These are phyloP conservation scores for Calonectria pauciramosa DNA, from an alignment of 2,329 filamentous ascomycete species.

Conservation along the genomic window DNA sequence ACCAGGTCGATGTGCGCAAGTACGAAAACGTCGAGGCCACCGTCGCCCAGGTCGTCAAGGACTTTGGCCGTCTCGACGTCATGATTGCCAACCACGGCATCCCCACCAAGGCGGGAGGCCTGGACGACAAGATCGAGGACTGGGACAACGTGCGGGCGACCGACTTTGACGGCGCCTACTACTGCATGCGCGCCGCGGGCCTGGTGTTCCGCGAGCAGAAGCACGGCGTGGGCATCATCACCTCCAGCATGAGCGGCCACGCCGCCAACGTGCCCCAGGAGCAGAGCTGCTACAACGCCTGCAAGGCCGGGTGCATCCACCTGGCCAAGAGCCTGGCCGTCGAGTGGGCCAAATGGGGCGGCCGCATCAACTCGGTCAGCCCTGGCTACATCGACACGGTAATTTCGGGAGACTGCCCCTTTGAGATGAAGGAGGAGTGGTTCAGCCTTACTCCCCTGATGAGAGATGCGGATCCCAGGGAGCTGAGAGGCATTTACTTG, in stretches of 20 bases:
- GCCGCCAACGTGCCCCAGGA: slow-evolving; percentile 55
- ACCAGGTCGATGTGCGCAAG: slow-evolving; percentile 36
- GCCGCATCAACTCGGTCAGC: slow-evolving; percentile 56
- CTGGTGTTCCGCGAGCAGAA: slow-evolving; percentile 51
- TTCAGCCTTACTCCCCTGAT: slow-evolving; percentile 48
- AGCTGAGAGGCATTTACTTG: slow-evolving; percentile 49
- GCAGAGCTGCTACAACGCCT: slow-evolving; percentile 59
- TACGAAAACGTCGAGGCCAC: slow-evolving; percentile 44
- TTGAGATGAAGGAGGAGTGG: slow-evolving; percentile 53
- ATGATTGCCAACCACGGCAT: slow-evolving; percentile 53
- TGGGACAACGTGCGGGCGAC: slow-evolving; percentile 47
- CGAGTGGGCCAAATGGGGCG: slow-evolving; percentile 59
- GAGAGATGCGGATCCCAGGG: slow-evolving; percentile 47
- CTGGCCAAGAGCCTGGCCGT: slow-evolving; percentile 58
- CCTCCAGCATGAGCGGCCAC: slow-evolving; percentile 52
- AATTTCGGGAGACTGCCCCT: slow-evolving; percentile 49
- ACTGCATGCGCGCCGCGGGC: slow-evolving; percentile 50
- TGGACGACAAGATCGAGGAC: slow-evolving; percentile 48
- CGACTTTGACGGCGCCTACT: slow-evolving; percentile 52
- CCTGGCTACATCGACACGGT: slow-evolving; percentile 56
- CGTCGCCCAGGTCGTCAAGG: slow-evolving; percentile 44
- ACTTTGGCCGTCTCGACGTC: slow-evolving; percentile 52
- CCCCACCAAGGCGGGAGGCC: slow-evolving; percentile 48
- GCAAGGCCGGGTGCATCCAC: slow-evolving; percentile 59
- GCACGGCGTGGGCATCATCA: slow-evolving; percentile 52